Percentiles rank a stretch among this genome's conserved stretches.
Conservation (phyloP, 352 stramenopile species). For the Phytopythium oedochilum region DNA sequence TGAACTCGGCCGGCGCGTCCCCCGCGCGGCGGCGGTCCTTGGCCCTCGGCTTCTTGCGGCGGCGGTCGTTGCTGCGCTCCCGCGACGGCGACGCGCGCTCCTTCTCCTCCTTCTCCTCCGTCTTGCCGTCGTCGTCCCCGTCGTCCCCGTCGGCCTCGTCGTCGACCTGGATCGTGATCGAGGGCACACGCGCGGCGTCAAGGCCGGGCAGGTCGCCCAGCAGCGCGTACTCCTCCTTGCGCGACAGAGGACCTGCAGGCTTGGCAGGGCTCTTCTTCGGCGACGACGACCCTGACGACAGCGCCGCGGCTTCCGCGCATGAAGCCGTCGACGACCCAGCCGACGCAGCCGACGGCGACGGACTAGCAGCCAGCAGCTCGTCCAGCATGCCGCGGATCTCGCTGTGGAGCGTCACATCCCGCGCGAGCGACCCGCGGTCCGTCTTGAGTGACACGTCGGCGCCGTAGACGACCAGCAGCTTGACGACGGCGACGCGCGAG, state of each 20-base stretch:
- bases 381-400: slow-evolving; percentile 79
- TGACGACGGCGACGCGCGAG: slow-evolving; percentile 65
- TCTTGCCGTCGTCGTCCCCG: slow-evolving; percentile 21
- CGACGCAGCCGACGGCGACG: slow-evolving; percentile 20
- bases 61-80: slow-evolving; percentile 15
- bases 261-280: slow-evolving; percentile 42
- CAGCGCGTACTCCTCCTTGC: slow-evolving; percentile 79
- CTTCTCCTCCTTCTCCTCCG: slow-evolving; percentile 16
- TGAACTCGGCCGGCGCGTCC: slow-evolving; percentile 51
- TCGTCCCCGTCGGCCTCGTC: slow-evolving; percentile 18
- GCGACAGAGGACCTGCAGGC: slow-evolving; percentile 32
- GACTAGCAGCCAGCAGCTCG: slow-evolving; percentile 31
- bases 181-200: slow-evolving; percentile 19
- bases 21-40: slow-evolving; percentile 21
- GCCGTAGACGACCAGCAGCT: slow-evolving; percentile 74
- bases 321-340: background rate
- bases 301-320: slow-evolving; percentile 9
- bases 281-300: slow-evolving; percentile 9
- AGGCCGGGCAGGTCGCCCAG: slow-evolving; percentile 69
- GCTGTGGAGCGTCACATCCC: slow-evolving; percentile 74
- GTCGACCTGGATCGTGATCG: slow-evolving; percentile 52
- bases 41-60: slow-evolving; percentile 24
- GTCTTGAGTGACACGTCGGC: slow-evolving; percentile 64
- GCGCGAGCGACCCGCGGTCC: slow-evolving; percentile 56
- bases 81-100: slow-evolving; percentile 10